Conservation (phyloP, 306 rosid genomes). For the Prunus mira region DNA sequence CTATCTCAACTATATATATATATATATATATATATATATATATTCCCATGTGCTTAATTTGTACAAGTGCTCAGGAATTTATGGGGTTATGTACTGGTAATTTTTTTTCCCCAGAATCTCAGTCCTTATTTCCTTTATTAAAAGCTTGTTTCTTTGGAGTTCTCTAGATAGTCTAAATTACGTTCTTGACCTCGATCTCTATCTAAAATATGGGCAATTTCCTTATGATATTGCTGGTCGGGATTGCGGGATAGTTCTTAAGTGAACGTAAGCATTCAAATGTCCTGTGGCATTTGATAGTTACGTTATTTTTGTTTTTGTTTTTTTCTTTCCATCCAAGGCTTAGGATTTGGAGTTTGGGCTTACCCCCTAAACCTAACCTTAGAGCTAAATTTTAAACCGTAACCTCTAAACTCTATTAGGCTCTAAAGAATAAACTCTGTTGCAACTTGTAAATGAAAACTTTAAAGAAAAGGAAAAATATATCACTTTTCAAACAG, state of each 20-base stretch:
- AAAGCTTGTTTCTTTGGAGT: not conserved
- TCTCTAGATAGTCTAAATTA: constrained; percentile 1
- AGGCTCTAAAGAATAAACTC: not conserved
- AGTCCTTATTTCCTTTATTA: not conserved
- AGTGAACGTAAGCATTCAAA: not conserved
- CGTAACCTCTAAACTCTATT: not conserved
- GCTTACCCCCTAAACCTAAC: not conserved
- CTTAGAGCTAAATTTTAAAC: not conserved
- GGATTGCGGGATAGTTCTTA: not conserved
- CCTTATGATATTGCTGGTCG: not conserved
- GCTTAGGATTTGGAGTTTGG: not conserved
- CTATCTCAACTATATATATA: not conserved
- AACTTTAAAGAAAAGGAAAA: not conserved
- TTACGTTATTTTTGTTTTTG: not conserved
- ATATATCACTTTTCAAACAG: not conserved
- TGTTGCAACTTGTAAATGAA: not conserved
- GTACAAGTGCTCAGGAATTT: not conserved
- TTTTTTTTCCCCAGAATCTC: not conserved
- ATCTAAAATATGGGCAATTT: not conserved
- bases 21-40: not conserved
- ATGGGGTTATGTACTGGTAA: not conserved
- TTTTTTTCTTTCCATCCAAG: not conserved
- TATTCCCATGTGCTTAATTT: not conserved
- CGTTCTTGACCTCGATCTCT: not conserved
- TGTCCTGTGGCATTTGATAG: not conserved